Evolutionary conservation across 108 stramenopile genomes (phyloP), one percentile per base, ranked within the genome.

Genomic region (Skeletonema costatum): DNA sequence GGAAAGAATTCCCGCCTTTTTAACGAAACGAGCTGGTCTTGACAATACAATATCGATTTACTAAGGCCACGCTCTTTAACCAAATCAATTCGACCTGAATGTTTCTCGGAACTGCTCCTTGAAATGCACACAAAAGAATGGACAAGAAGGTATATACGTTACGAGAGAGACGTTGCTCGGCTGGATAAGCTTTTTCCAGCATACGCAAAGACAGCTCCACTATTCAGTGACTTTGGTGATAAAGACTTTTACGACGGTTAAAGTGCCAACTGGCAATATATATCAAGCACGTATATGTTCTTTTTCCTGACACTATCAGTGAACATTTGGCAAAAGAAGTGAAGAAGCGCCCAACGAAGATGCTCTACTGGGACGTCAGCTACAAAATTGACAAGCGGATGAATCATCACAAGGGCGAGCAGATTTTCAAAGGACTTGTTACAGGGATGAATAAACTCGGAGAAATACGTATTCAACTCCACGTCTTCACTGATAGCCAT

Each of bases 51-150:
- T 17, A 32, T 82, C 1, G 70, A 82, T 33, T 25, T 77, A 64
- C 71, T 77, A 70, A 33, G 70, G 13, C 70, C 76, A n/a, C 70
- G n/a, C n/a, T n/a, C 71, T 1, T 77, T 82, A 77, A 71, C 71
- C 35, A 64, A 56, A n/a, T 70, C 64, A 1, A 3, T 82, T 2
- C 60, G 69, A 12, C 75, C 75, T 25, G 76, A 82, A 29, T 12
- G 41, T 21, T 70, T 82, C 35, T 64, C 76, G 0, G 48, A 73
- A 9, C 35, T 73, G 4, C 5, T 82, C 4, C 68, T 72, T 0
- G 81, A 82, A 41, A 21, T 69, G 13, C 81, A 82, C 4, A 33
- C 32, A 2, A 33, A 33, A 33, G 32, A 33, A 33, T 33, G 32
- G 32, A 33, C 32, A 4, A 33, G 32, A 33, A 33, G 32, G 32